Conservation (phyloP, 345 rosid genomes). For the Atalantia buxifolia region DNA sequence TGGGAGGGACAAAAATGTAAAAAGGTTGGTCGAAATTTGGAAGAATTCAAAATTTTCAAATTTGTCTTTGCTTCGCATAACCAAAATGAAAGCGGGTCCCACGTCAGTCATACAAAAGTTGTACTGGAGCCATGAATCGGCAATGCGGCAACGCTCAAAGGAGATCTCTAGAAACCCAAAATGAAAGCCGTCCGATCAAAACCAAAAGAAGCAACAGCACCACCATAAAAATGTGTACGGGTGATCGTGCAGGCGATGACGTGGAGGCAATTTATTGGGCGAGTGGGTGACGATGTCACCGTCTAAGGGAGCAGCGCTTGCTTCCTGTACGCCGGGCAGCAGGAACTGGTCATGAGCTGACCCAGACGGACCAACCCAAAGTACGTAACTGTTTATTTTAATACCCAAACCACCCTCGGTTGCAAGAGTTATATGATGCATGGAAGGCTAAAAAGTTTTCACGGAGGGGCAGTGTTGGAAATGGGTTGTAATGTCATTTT, state of each 20-base stretch:
- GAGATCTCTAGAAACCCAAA: neutral
- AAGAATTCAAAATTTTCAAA: no score
- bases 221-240: neutral
- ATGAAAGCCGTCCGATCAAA: neutral
- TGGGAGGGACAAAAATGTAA: neutral
- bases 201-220: neutral
- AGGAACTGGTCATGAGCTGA: neutral
- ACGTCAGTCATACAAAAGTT: neutral
- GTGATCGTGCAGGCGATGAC: neutral
- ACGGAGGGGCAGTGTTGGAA: neutral
- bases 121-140: neutral
- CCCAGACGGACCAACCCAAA: neutral
- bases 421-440: neutral
- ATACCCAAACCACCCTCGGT: neutral
- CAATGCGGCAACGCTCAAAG: neutral
- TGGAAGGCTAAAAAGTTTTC: no score
- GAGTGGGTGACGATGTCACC: conserved; percentile 2
- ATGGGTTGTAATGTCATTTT: neutral
- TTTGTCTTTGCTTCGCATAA: neutral
- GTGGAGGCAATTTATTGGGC: neutral
- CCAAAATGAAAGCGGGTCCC: neutral
- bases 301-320: neutral
- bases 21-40: neutral
- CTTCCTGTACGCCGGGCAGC: neutral
- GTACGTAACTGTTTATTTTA: neutral